Evolutionary conservation across 2,329 filamentous ascomycete genomes (phyloP).

Genomic region (Cladorrhinum sp.): DNA sequence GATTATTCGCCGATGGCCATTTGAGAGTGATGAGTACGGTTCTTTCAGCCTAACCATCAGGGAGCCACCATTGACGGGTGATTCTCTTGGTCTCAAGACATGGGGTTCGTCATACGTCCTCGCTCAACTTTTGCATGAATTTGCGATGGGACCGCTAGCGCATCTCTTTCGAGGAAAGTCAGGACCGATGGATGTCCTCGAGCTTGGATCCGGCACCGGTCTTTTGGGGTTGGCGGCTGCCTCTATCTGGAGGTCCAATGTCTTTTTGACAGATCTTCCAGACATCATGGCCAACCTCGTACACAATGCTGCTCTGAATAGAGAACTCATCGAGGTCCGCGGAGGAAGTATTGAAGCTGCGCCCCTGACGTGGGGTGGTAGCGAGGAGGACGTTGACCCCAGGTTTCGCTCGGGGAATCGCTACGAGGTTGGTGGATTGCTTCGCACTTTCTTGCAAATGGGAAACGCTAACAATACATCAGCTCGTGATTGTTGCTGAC

Average conservation of each 20-base stretch:
- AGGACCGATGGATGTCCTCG: constrained; percentile 51
- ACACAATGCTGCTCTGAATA: constrained; percentile 69
- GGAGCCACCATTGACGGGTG: constrained; percentile 83
- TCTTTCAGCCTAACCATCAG: constrained; percentile 67
- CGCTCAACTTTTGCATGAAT: constrained; percentile 63
- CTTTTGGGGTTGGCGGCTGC: constrained; percentile 86
- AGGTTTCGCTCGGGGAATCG: constrained; percentile 45
- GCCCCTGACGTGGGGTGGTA: constrained; percentile 70
- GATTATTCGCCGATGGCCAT: constrained; percentile 54
- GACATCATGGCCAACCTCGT: constrained; percentile 78
- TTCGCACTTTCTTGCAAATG: constrained; percentile 11
- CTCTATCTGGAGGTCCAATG: constrained; percentile 61
- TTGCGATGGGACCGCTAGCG: constrained; percentile 44
- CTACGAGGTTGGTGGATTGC: constrained; percentile 46
- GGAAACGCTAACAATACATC: constrained; percentile 14
- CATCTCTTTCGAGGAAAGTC: constrained; percentile 40
- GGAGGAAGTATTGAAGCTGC: constrained; percentile 61
- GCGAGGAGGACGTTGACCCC: constrained; percentile 41
- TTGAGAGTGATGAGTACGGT: constrained; percentile 37
- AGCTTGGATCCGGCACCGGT: constrained; percentile 87
- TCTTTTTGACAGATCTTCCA: constrained; percentile 78
- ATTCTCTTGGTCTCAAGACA: constrained; percentile 88
- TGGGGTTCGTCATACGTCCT: constrained; percentile 91
- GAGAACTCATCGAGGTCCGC: constrained; percentile 48
- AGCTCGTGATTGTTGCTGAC: constrained; percentile 81